phyloP scores from a whole-genome alignment of 2,329 filamentous ascomycete genomes.

The Sporothrix phasma region DNA sequence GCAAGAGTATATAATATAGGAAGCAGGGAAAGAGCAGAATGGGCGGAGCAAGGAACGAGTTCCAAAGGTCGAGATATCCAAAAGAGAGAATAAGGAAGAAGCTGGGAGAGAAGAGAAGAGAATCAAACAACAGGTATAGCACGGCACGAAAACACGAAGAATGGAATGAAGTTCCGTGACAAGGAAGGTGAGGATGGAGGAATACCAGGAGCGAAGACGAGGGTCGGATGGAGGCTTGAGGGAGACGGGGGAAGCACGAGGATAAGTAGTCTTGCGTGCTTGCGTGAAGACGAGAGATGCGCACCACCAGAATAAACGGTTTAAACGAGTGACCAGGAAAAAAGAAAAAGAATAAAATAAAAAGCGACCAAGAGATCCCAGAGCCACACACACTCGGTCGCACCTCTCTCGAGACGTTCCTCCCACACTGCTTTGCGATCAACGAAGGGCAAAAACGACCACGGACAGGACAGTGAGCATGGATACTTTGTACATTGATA shows the following conservation, averaged over 20 bases:
- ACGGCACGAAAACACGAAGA: conserved; percentile 28
- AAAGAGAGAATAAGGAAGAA: conserved; percentile 26
- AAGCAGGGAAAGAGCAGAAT: not conserved
- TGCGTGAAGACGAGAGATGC: conserved; percentile 16
- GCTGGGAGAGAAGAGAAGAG: conserved; percentile 23
- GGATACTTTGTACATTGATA: conserved; percentile 26
- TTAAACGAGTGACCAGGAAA: not conserved
- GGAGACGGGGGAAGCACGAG: conserved; percentile 26
- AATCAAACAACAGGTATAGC: conserved; percentile 14
- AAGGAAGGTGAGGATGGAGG: conserved; percentile 19
- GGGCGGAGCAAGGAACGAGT: conserved; percentile 25
- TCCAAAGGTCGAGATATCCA: conserved; percentile 37
- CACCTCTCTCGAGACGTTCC: conserved; percentile 14
- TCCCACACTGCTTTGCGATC: conserved; percentile 30
- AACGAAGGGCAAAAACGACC: conserved; percentile 26
- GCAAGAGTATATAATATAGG: conserved; percentile 3
- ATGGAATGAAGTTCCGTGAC: conserved; percentile 40
- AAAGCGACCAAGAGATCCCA: conserved; percentile 5
- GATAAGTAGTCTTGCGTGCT: conserved; percentile 35
- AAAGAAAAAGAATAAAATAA: conserved; percentile 9
- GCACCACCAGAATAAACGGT: not conserved
- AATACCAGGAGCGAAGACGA: conserved; percentile 27
- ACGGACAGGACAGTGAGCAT: conserved; percentile 13
- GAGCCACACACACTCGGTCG: conserved; percentile 8
- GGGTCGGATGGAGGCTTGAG: conserved; percentile 26